phyloP scores from a whole-genome alignment of 495 filamentous ascomycete species.

The Physcia stellaris region DNA sequence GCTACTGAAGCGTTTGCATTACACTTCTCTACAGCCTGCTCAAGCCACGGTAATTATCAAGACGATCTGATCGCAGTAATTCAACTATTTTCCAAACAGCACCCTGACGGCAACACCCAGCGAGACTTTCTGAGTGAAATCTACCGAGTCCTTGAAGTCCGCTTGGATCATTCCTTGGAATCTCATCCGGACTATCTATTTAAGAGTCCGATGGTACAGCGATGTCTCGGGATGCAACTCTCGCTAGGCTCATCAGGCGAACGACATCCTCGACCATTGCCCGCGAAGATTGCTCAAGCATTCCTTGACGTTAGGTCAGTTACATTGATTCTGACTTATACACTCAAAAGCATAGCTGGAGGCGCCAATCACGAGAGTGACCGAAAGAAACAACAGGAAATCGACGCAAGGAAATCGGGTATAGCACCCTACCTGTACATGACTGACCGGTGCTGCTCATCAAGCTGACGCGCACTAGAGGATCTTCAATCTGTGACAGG shows the following conservation, averaged over 20 bases:
- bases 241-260: slow-evolving; percentile 52
- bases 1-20: slow-evolving; percentile 39
- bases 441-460: slow-evolving; percentile 1
- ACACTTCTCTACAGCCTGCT: slow-evolving; percentile 39
- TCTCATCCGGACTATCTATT: slow-evolving; percentile 56
- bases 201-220: slow-evolving; percentile 49
- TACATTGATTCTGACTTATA: slow-evolving; percentile 50
- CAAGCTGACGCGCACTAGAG: slow-evolving; percentile 19
- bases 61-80: slow-evolving; percentile 67
- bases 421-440: too few relatives aligned
- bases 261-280: slow-evolving; percentile 40
- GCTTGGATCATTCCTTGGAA: slow-evolving; percentile 57
- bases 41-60: slow-evolving; percentile 37
- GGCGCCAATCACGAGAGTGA: slow-evolving; percentile 32
- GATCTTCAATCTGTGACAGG: slow-evolving; percentile 41
- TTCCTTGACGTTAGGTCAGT: slow-evolving; percentile 59
- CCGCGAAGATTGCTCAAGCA: slow-evolving; percentile 60
- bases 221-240: slow-evolving; percentile 56
- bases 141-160: slow-evolving; percentile 49
- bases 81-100: slow-evolving; percentile 36
- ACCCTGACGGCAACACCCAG: slow-evolving; percentile 25
- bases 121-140: slow-evolving; percentile 46
- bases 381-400: slow-evolving; percentile 51
- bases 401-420: too few relatives aligned
- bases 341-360: slow-evolving; percentile 31